Base-by-base conservation (phyloP, 2,329 filamentous ascomycete species). In the Colletotrichum horii region DNA sequence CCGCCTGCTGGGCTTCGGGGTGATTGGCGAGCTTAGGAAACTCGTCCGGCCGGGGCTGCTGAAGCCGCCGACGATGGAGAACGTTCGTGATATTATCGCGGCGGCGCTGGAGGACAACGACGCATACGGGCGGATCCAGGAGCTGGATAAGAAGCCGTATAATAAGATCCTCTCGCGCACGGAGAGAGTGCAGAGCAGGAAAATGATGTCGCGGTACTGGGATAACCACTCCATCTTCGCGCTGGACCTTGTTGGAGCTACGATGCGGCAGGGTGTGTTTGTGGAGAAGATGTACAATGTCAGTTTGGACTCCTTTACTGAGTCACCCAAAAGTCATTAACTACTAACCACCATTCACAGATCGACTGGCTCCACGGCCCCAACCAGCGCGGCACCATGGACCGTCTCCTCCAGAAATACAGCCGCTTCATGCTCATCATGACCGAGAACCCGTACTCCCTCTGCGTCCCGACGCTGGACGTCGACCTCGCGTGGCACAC, bases 401-500 rank as follows among this genome's bases (percentile, higher is more conserved):
- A 81, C 0, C 89, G 94, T 0, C 86, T 95, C 1, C 85, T 95
- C 6, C 80, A 80, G 4, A 96, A 94, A 81, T 95, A 95, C 79
- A 64, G 84, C 4, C 89, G 92, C 5, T 96, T 95, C 83, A 85
- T 94, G 19, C 66, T 78, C 0, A 88, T 95, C 77, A 92, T 95
- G 82, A 82, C 83, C 2, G 76, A 80, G 0, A 79, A 91, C 58
- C 87, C 87, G 0, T 78, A 76, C 1, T 81, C 88, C 6, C 85
- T 90, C 16, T 90, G 88, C 0, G 94, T 96, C 1, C 94, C 94
- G 0, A 96, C 94, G 0, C 86, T 95, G 0, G 94, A 96, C 77
- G 88, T 96, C 7, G 94, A 96, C 80, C 85, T 96, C 0, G 93
- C 91, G 0, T 96, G 94, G 94, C 95, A 97, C 81, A 96, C 94